Evolutionary conservation across 371 early-diverging fungal species (phyloP).

Genomic region (Lichtheimia ramosa): DNA sequence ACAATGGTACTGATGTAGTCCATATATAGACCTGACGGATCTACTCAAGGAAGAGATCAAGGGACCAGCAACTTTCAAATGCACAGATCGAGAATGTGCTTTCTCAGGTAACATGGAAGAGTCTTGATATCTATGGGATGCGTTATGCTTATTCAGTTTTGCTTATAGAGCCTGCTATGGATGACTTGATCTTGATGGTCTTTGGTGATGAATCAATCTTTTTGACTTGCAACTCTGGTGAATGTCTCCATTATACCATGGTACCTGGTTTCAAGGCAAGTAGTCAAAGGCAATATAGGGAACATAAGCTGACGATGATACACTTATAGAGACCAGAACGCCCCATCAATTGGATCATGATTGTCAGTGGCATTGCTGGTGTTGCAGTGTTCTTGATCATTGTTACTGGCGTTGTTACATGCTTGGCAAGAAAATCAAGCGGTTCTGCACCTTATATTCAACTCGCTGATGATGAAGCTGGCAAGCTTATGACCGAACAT

Average conservation of each 20-base stretch:
- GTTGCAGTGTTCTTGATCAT: slow-evolving; percentile 59
- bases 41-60: slow-evolving; percentile 69
- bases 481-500: slow-evolving; percentile 74
- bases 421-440: slow-evolving; percentile 37
- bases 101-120: slow-evolving; percentile 53
- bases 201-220: slow-evolving; percentile 80
- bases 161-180: slow-evolving; percentile 64
- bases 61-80: slow-evolving; percentile 76
- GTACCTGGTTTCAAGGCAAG: slow-evolving; percentile 73
- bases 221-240: slow-evolving; percentile 72
- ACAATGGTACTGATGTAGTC: neutral
- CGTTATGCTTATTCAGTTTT: too few species aligned
- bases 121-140: too few species aligned
- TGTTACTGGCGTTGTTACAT: slow-evolving; percentile 40
- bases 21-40: slow-evolving; percentile 61
- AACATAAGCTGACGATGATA: neutral
- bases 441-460: slow-evolving; percentile 33
- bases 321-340: slow-evolving; percentile 40
- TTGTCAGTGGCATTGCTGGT: slow-evolving; percentile 59
- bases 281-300: neutral
- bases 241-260: slow-evolving; percentile 87
- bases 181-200: slow-evolving; percentile 66
- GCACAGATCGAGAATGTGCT: slow-evolving; percentile 59
- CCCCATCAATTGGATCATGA: slow-evolving; percentile 61
- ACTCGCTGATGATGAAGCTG: slow-evolving; percentile 59